Base-by-base conservation (phyloP, 805 yeast species). In the Blastobotrys attinorum region DNA sequence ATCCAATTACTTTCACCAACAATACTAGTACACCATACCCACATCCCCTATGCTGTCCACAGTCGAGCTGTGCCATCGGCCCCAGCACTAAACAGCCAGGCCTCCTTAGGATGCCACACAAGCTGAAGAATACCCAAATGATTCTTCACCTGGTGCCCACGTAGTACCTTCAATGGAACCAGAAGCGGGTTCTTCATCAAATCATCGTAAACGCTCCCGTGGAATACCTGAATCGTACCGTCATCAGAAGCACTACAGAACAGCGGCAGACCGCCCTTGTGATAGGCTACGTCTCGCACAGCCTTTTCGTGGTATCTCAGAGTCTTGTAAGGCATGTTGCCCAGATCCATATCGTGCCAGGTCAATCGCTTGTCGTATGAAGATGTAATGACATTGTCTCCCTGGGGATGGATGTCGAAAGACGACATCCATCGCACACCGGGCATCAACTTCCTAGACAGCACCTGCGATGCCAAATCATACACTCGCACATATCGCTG, bases 91-190 rank as follows among this genome's bases (percentile, higher is more conserved):
- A 92, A 88, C 59, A 92, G 72, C 98, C 98, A 92, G 0, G 98
- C 96, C 67, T 92, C 97, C 56, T 81, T 79, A 52, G 97, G 97
- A 72, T 92, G 98, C 98, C 98, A 92, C 40, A 77, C 76, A 39
- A 83, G 76, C 59, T 80, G 83, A 59, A 92, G 71, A 13, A 92
- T 95, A 59, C 98, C 98, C 45, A 92, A 68, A 58, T 83, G 81
- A 54, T 77, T 76, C 17, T 78, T 69, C 38, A 87, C 74, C 61
- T 82, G 80, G 66, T 92, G 98, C 8, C 97, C 98, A 36, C 82
- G 78, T 60, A 92, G 72, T 60, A 89, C 88, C 77, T 92, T 92
- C 66, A 92, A 75, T 44, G 98, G 98, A 37, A 92, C 98, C 56
- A 92, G 76, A 63, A 92, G 70, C 47, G 98, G 97, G 65, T 90